These are phyloP conservation scores for Blastocystis sp. DNA, from an alignment of 352 stramenopile species.

Conservation along the genomic window DNA sequence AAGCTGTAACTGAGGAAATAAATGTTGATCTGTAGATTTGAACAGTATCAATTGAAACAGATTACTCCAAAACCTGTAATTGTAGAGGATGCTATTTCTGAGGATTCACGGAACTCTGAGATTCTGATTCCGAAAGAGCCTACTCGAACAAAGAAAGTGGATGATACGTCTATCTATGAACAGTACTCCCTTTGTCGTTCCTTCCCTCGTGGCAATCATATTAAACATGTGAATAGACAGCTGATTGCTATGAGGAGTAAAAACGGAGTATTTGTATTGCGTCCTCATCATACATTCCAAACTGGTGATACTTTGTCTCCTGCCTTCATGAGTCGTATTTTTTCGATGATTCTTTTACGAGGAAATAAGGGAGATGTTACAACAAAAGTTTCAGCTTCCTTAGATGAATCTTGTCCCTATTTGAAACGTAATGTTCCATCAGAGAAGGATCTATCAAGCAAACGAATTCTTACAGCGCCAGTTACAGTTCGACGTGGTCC, in stretches of 20 bases:
- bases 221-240: slow-evolving; percentile 31
- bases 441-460: neutral
- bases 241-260: slow-evolving; percentile 31
- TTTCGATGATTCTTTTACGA: neutral
- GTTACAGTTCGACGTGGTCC: slow-evolving; percentile 4
- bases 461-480: neutral
- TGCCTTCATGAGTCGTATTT: neutral
- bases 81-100: too few relatives aligned
- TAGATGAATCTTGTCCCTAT: neutral
- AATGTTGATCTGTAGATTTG: too few relatives aligned
- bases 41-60: too few relatives aligned
- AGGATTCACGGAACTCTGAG: too few relatives aligned
- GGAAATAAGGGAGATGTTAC: neutral
- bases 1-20: too few relatives aligned
- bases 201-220: neutral
- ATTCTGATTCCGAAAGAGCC: neutral
- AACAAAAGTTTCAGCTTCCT: neutral
- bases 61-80: too few relatives aligned
- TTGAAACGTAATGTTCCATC: slow-evolving; percentile 9
- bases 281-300: slow-evolving; percentile 18
- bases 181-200: neutral
- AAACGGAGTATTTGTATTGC: neutral
- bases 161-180: neutral
- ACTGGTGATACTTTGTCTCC: neutral
- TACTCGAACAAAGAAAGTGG: neutral